Evolutionary conservation across 2,329 filamentous ascomycete genomes (phyloP), one percentile per base, ranked within the genome.

Genomic region (Pseudogymnoascus sp.): DNA sequence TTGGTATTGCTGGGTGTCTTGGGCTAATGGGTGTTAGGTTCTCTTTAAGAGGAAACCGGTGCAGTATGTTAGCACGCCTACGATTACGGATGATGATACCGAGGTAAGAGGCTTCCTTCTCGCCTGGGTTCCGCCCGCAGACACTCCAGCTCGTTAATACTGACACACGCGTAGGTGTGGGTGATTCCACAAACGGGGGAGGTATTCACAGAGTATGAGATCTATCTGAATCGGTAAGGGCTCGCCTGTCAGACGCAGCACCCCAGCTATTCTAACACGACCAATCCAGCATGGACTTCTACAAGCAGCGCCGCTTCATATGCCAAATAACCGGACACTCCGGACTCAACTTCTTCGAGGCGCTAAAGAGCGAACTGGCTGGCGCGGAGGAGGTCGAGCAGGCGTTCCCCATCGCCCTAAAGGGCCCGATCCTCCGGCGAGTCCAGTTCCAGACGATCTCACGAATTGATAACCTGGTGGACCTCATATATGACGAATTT

Each of bases 11-110:
- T 61, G 60, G 61, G 60, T 56, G 19, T 40, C 35, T 37, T 24
- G 35, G 63, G 62, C 61, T 63, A 60, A 56, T 37, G 33, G 6
- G 43, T 16, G 43, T 37, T 61, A 98, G 93, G 93, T 99, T 70
- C 84, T 96, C 68, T 97, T 90, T 78, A 98, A 98, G 80, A 87
- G 95, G 72, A 98, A 98, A 78, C 93, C 93, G 63, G 92, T 98
- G 73, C 87, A 90, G 78, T 89, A 91, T 74, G 80, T 93, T 68
- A 83, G 89, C 60, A 82, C 83, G 59, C 89, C 89, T 22, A 79
- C 84, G 61, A 84, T 93, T 68, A 83, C 92, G 69, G 87, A 95
- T 80, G 91, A 96, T 68, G 86, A 90, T 71, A 82, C 85, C 70
- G 92, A 98, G 84, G 93, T 93, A 82, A 70, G 83, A 74, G 65